Percentiles rank a stretch among this genome's conserved stretches.
phyloP scores from a whole-genome alignment of 73 alveolate genomes.

The Effrenium voratum region DNA sequence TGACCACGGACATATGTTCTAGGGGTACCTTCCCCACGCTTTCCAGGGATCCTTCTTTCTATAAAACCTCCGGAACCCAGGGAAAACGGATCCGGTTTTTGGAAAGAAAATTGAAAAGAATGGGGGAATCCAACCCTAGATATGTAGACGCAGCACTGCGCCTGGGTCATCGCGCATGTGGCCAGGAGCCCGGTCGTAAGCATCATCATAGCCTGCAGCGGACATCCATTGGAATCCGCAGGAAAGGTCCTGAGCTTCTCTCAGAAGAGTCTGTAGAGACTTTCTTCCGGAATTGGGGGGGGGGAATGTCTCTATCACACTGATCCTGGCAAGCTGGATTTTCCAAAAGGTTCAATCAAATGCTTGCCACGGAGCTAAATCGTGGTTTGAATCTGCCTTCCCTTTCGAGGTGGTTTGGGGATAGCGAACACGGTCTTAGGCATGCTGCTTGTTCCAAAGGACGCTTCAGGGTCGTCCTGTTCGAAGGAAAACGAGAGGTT shows the following conservation, averaged over 20 bases:
- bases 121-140: neutral
- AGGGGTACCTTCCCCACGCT: neutral
- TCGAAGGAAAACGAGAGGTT: no score
- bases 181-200: conserved; percentile 26
- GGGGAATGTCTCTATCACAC: no score
- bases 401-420: no score
- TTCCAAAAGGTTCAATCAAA: no score
- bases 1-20: neutral
- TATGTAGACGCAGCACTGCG: neutral
- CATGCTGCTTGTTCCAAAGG: no score
- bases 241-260: neutral
- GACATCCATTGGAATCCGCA: no score
- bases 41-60: neutral
- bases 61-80: neutral
- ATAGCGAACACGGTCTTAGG: no score
- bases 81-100: neutral
- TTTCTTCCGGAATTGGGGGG: neutral
- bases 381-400: no score
- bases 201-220: neutral
- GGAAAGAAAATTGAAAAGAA: neutral
- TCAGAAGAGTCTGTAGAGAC: neutral
- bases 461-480: no score
- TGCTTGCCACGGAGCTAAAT: no score
- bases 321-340: no score
- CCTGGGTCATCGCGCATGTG: conserved; percentile 43